Conservation (phyloP, 1,139 yeast genomes). For the Yamadazyma taylorii region DNA sequence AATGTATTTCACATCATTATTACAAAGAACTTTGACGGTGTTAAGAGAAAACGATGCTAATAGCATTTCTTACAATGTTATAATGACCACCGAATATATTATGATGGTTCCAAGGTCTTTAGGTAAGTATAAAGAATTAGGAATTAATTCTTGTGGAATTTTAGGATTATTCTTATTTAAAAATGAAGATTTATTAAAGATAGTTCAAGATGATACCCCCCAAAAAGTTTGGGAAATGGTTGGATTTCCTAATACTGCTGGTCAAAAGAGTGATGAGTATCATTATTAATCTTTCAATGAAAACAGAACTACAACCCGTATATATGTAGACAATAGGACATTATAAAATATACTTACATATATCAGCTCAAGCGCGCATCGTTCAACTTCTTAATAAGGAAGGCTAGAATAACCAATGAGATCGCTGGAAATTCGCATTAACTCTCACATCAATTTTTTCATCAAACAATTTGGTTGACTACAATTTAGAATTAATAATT, state of each 20-base stretch:
- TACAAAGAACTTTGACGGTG: conserved; percentile 69
- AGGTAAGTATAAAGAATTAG: conserved; percentile 43
- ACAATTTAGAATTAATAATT: conserved; percentile 6
- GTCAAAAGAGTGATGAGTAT: conserved; percentile 33
- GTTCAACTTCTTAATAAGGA: conserved; percentile 21
- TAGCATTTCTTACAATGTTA: conserved; percentile 69
- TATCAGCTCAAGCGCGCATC: conserved; percentile 1
- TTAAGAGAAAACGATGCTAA: conserved; percentile 50
- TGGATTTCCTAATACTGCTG: conserved; percentile 62
- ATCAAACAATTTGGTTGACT: conserved; percentile 2
- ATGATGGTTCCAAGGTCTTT: conserved; percentile 78
- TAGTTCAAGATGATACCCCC: conserved; percentile 45
- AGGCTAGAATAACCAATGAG: conserved; percentile 18
- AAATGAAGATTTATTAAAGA: conserved; percentile 48
- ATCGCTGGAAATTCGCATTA: conserved; percentile 12
- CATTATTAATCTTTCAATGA: conserved; percentile 28
- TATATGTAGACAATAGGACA: conserved; percentile 11
- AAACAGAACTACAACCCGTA: too few relatives aligned
- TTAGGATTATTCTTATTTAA: conserved; percentile 80
- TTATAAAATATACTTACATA: not conserved
- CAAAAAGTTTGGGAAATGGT: conserved; percentile 52
- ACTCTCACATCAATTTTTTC: conserved; percentile 2
- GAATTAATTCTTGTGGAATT: conserved; percentile 79
- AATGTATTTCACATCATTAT: conserved; percentile 64
- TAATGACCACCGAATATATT: conserved; percentile 81